Base-by-base conservation (phyloP, 768 basidiomycete genomes). In the Pisolithus orientalis region DNA sequence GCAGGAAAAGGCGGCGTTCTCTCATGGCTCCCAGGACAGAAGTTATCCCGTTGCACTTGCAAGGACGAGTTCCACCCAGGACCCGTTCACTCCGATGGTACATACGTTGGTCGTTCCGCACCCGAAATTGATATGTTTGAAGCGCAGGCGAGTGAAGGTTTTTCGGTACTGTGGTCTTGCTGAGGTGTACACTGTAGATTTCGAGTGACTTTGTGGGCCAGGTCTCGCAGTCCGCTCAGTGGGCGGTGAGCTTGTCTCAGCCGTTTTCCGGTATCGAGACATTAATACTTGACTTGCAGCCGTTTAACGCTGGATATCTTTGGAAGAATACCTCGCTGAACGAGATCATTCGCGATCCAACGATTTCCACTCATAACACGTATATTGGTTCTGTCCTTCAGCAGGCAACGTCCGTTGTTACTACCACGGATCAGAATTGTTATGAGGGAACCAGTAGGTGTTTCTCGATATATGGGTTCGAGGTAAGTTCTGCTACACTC, bases 71-170 rank as follows among this genome's bases (percentile, higher is more conserved):
- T 79, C 29, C 92, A 94, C 66, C 92, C 92, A 34, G 92, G 92
- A 2, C 92, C 92, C 3, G 74, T 77, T 40, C 81, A 85, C 49
- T 52, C 76, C 0, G 87, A 92, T 63, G 88, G 89, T 2, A 76
- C 81, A 0, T 92, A 82, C 65, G 83, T 88, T 2, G 94, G 92
- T 1, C 75, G 94, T 21, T 68, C 85, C 3, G 90, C 93, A 5
- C 93, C 93, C 1, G 92, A 95, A 66, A 94, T 94, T 47, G 94
- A 95, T 66, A 65, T 95, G 44, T 85, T 95, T 53, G 94, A 94
- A 70, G 91, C 92, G 6, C 83, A 87, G 69, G 66, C 70, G 47
- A 31, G 60, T 51, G 37, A 52, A 48, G 21, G 37, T 58, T 48
- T 59, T 24, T 64, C 59, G 43, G 51, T 61, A 50, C 57, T 56